These are phyloP conservation scores for Fraxinus angustifolia DNA, from an alignment of 305 asterid genomes.

Conservation along the genomic window DNA sequence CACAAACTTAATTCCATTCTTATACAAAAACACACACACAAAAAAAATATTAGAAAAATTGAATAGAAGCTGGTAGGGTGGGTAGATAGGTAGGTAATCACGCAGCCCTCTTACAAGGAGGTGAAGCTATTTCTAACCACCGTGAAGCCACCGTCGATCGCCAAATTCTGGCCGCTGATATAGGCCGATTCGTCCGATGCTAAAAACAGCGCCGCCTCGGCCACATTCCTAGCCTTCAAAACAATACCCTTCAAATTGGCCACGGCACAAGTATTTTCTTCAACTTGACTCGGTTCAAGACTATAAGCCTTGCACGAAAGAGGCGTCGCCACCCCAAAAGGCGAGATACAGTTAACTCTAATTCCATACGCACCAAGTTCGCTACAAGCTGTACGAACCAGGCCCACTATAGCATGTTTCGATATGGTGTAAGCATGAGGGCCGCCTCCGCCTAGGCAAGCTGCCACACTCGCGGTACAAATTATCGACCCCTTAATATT, in stretches of 20 bases:
- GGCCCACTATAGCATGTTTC: slow-evolving; percentile 57
- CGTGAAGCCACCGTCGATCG: slow-evolving; percentile 57
- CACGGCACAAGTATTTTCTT: slow-evolving; percentile 20
- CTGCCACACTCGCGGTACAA: slow-evolving; percentile 56
- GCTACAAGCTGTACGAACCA: slow-evolving; percentile 39
- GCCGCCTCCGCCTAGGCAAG: slow-evolving; percentile 45
- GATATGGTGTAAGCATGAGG: slow-evolving; percentile 54
- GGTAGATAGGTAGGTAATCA: neutral
- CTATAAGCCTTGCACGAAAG: slow-evolving; percentile 34
- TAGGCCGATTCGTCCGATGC: slow-evolving; percentile 70
- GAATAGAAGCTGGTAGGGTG: neutral
- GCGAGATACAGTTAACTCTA: slow-evolving; percentile 52
- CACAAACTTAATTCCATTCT: slow-evolving; percentile 1
- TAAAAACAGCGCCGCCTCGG: slow-evolving; percentile 52
- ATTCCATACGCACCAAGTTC: slow-evolving; percentile 60
- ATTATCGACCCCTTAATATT: slow-evolving; percentile 48
- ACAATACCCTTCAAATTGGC: slow-evolving; percentile 46
- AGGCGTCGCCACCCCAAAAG: slow-evolving; percentile 60
- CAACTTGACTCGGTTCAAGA: slow-evolving; percentile 25
- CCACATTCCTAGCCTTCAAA: slow-evolving; percentile 41
- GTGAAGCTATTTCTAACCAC: slow-evolving; percentile 37
- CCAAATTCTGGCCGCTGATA: slow-evolving; percentile 58
- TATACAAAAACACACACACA: neutral
- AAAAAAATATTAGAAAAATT: neutral
- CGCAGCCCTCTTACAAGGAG: slow-evolving; percentile 1